A percentile compares a stretch with the other conserved stretches of the same genome.
Conservation (phyloP, 169 alveolate species). For the Theileria annulata region DNA sequence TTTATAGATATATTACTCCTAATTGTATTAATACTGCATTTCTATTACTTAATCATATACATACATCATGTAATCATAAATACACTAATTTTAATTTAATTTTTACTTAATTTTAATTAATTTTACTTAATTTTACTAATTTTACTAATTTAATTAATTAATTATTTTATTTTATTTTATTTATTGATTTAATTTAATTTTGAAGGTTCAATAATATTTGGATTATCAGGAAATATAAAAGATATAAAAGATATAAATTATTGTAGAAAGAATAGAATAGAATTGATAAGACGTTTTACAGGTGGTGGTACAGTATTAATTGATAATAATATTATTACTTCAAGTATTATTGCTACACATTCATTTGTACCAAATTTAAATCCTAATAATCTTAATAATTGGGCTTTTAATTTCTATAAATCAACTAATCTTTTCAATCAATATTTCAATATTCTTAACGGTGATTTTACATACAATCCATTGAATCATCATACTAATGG, state of each 20-base stretch:
- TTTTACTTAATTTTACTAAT: no score
- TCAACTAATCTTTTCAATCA: constrained; percentile 29
- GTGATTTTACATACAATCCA: constrained; percentile 29
- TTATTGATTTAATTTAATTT: no score
- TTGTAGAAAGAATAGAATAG: constrained; percentile 40
- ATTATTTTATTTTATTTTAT: no score
- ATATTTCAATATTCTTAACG: constrained; percentile 26
- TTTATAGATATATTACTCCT: constrained; percentile 56
- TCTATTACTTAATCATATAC: constrained; percentile 31
- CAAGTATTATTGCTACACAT: constrained; percentile 70
- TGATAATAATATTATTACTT: constrained; percentile 56
- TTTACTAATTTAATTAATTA: no score
- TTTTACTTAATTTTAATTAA: no score
- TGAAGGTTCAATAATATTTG: constrained; percentile 69
- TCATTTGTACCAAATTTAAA: constrained; percentile 16
- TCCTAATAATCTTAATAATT: constrained; percentile 30
- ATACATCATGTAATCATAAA: constrained; percentile 40
- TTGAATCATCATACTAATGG: no score
- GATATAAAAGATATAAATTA: constrained; percentile 63
- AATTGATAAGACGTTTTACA: constrained; percentile 68
- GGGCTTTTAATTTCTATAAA: constrained; percentile 41
- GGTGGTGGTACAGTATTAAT: constrained; percentile 81
- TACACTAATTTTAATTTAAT: no score
- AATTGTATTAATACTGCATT: constrained; percentile 22
- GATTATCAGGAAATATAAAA: constrained; percentile 64